Evolutionary conservation across 345 rosid genomes (phyloP).

Genomic region (Acer saccharum): DNA sequence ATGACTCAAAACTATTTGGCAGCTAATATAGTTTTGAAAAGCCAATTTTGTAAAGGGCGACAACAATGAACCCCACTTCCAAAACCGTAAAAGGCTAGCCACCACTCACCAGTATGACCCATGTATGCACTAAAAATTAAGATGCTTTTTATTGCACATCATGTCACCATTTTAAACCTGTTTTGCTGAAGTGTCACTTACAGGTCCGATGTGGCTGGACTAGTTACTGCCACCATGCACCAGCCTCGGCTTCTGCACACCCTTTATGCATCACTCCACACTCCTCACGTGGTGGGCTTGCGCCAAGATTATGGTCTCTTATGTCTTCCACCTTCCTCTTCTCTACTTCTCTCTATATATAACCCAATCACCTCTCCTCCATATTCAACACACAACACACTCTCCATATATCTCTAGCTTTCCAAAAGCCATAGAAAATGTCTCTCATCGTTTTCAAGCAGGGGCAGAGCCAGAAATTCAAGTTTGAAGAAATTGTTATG

Average conservation of each 20-base stretch:
- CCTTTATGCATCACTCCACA: slow-evolving; percentile 14
- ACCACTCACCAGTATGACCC: neutral
- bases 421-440: slow-evolving; percentile 10
- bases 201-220: neutral
- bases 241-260: slow-evolving; percentile 16
- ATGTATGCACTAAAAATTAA: neutral
- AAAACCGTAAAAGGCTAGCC: neutral
- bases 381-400: neutral
- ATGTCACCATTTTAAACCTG: neutral
- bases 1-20: neutral
- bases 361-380: neutral
- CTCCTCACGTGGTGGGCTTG: slow-evolving; percentile 24
- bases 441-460: slow-evolving; percentile 11
- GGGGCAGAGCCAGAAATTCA: no score
- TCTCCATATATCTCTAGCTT: neutral
- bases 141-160: slow-evolving; percentile 1
- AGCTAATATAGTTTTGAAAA: neutral
- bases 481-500: neutral
- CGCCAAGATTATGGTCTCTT: slow-evolving; percentile 10
- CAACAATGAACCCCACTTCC: slow-evolving; percentile 2
- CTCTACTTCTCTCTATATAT: slow-evolving; percentile 1
- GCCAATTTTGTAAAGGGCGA: neutral
- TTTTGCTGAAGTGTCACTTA: slow-evolving; percentile 15
- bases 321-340: slow-evolving; percentile 10
- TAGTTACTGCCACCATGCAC: neutral